phyloP scores from a whole-genome alignment of 2,329 filamentous ascomycete species.

The Aspergillus luchuensis region DNA sequence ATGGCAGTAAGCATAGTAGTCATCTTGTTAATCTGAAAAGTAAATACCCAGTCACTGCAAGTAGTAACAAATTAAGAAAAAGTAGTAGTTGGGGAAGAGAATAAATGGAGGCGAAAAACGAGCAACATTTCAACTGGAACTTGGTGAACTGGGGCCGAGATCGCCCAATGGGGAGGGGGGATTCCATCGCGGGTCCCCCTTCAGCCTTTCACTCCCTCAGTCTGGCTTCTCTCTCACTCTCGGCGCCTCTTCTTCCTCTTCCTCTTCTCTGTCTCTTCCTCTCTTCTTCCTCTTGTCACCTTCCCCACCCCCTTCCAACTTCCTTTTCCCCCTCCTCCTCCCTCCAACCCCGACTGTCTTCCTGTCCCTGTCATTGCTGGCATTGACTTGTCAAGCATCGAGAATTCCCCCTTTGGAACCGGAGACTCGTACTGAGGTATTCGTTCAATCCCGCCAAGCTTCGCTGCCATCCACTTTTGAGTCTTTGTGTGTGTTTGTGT shows the following conservation, averaged over 20 bases:
- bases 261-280: constrained; percentile 3
- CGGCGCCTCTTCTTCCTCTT: background rate
- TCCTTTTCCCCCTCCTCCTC: constrained; percentile 25
- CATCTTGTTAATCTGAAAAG: no score
- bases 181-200: background rate
- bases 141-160: background rate
- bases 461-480: constrained; percentile 22
- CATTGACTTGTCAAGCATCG: constrained; percentile 56
- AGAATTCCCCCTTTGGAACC: constrained; percentile 32
- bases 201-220: background rate
- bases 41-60: no score
- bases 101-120: background rate
- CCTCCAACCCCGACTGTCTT: constrained; percentile 29
- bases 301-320: constrained; percentile 24
- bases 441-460: constrained; percentile 20
- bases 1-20: no score
- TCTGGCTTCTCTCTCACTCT: constrained; percentile 8
- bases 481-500: constrained; percentile 23
- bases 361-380: constrained; percentile 44
- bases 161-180: constrained; percentile 3
- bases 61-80: no score
- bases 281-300: constrained; percentile 19
- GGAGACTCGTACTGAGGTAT: constrained; percentile 27
- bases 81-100: background rate
- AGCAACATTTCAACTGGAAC: background rate